These are phyloP conservation scores for Davidsoniella neocaledoniae DNA, from an alignment of 2,329 filamentous ascomycete genomes.

Conservation along the genomic window DNA sequence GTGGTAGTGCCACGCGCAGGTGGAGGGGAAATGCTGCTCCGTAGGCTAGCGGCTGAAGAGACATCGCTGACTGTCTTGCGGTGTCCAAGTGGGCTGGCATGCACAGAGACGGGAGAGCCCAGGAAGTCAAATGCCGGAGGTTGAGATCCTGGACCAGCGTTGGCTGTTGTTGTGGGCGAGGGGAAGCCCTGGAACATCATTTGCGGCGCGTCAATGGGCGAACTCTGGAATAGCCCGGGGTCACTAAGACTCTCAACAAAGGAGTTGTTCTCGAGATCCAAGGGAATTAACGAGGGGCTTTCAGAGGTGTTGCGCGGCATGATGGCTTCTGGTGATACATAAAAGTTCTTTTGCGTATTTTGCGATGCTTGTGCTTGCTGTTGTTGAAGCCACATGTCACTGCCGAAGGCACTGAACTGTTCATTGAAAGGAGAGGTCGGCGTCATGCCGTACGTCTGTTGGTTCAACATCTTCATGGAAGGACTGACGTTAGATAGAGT, in stretches of 20 bases:
- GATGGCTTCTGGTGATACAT: conserved; percentile 7
- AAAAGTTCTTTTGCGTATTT: conserved; percentile 5
- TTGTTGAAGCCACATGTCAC: conserved; percentile 7
- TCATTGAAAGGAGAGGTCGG: conserved; percentile 7
- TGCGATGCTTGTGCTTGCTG: neutral
- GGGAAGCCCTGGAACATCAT: conserved; percentile 8
- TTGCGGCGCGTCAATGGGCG: conserved; percentile 5
- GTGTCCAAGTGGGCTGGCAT: neutral
- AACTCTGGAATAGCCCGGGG: conserved; percentile 4
- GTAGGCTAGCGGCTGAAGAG: conserved; percentile 1
- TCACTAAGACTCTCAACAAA: conserved; percentile 3
- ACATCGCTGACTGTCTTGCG: conserved; percentile 8
- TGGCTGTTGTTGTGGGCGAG: neutral
- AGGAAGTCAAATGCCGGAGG: conserved; percentile 6
- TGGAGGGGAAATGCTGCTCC: conserved; percentile 7
- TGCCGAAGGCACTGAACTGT: conserved; percentile 3
- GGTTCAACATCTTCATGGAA: neutral
- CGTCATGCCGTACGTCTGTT: conserved; percentile 1
- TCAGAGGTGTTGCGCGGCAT: conserved; percentile 9
- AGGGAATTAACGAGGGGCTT: conserved; percentile 6
- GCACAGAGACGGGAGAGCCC: conserved; percentile 7
- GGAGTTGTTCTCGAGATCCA: conserved; percentile 5
- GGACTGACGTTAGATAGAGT: neutral
- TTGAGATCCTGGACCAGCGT: neutral
- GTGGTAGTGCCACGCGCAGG: neutral